Percentiles rank a stretch among this genome's conserved stretches.
These are phyloP conservation scores for Biancaea sappan DNA, from an alignment of 306 rosid species.

Conservation along the genomic window DNA sequence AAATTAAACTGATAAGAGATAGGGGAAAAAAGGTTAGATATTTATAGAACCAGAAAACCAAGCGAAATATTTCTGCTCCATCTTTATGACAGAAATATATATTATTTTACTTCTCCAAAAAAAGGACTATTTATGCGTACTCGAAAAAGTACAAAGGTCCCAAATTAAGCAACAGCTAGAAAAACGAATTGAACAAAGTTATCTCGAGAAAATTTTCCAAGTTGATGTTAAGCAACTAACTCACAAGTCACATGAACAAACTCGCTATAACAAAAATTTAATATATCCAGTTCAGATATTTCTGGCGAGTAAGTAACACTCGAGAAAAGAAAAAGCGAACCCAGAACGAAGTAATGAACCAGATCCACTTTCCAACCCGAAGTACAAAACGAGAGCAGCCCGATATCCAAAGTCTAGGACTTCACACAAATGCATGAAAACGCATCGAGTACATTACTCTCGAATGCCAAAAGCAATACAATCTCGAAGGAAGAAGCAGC, in stretches of 20 bases:
- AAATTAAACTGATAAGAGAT: not conserved
- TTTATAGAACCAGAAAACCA: not conserved
- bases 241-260: not conserved
- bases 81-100: not conserved
- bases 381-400: constrained; percentile 31
- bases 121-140: not conserved
- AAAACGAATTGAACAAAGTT: not conserved
- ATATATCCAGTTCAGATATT: not conserved
- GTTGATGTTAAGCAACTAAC: not conserved
- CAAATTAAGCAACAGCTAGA: not conserved
- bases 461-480: constrained; percentile 29
- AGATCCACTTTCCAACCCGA: constrained; percentile 54
- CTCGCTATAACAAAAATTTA: not conserved
- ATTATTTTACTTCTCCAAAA: not conserved
- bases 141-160: not conserved
- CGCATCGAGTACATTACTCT: constrained; percentile 51
- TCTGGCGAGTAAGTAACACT: not conserved
- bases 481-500: constrained; percentile 38
- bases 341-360: constrained; percentile 39
- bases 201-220: not conserved
- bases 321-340: constrained; percentile 19
- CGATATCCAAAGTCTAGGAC: constrained; percentile 35
- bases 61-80: not conserved
- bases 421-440: constrained; percentile 44
- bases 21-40: not conserved